Evolutionary conservation across 495 filamentous ascomycete genomes (phyloP), one percentile per base, ranked within the genome.

Genomic region (Penicillium verhagenii): DNA sequence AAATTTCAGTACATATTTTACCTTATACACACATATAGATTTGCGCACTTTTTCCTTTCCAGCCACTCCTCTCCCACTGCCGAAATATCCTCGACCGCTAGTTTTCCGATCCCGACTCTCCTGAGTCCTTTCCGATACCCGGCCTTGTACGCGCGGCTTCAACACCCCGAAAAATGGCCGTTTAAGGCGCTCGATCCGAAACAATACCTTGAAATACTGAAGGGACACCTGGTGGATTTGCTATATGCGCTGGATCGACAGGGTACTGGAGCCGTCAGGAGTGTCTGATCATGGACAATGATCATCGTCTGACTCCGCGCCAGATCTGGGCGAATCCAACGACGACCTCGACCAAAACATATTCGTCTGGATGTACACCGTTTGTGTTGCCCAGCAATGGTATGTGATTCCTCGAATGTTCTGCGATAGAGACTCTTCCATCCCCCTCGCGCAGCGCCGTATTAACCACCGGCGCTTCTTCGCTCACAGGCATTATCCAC

Each of bases 341-440:
- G 43, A 67, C 74, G 7, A 75, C 71, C 6, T 66, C 70, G 10
- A 71, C 67, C 7, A 59, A 64, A 28, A 60, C 67, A 3, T 75
- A 77, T 50, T 24, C 64, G 3, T 63, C 74, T 6, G 79, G 77
- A 26, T 89, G 86, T 63, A 82, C 80, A 13, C 84, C 84, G 6
- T 79, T 86, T 64, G 76, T 82, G 20, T 76, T 92, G 14, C 85
- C 86, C 6, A 77, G 70, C 55, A 58, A 75, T 57, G 75, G 75
- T 76, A 70, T 60, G 74, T 65, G 18, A 28, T 28, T 21, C 6
- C 8, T 18, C 14, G 13, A n/a, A n/a, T 25, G 11, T n/a, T 16
- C 3, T n/a, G 13, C 7, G 13, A 13, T 20, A 3, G 26, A 6
- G n/a, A n/a, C n/a, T n/a, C n/a, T n/a, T n/a, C n/a, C n/a, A n/a